These are phyloP conservation scores for Aspergillus fijiensis DNA, from an alignment of 2,329 filamentous ascomycete species.

Conservation along the genomic window DNA sequence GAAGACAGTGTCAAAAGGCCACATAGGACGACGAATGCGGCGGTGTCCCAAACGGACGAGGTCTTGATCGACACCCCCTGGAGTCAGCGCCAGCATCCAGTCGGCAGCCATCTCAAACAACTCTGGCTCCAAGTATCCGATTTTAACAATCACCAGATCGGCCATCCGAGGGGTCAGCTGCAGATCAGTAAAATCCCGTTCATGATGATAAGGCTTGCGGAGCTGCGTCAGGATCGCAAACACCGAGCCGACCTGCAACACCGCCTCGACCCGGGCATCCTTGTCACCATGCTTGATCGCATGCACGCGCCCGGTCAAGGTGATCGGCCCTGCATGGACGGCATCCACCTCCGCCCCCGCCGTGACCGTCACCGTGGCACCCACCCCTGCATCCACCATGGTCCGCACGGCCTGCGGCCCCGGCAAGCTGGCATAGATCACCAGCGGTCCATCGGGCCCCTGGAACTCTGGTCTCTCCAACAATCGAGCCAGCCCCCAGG, in stretches of 20 bases:
- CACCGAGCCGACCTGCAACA: conserved; percentile 52
- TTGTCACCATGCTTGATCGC: conserved; percentile 53
- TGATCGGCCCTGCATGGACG: conserved; percentile 50
- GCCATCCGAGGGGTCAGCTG: conserved; percentile 47
- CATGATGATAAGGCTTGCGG: conserved; percentile 56
- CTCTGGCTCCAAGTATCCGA: conserved; percentile 57
- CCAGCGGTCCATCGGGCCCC: conserved; percentile 35
- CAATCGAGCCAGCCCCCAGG: conserved; percentile 51
- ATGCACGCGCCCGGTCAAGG: conserved; percentile 53
- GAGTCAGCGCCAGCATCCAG: conserved; percentile 57
- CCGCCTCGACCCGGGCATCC: conserved; percentile 50
- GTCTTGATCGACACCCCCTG: conserved; percentile 57
- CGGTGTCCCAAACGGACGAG: conserved; percentile 50
- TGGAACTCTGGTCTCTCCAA: conserved; percentile 50
- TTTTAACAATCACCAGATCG: conserved; percentile 57
- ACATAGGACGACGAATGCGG: conserved; percentile 53
- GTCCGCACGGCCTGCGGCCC: conserved; percentile 46
- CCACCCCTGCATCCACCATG: conserved; percentile 49
- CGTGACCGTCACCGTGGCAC: conserved; percentile 51
- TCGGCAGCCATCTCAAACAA: conserved; percentile 55
- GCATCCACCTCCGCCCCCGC: conserved; percentile 53
- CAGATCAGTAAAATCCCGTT: conserved; percentile 53
- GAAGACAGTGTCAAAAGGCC: conserved; percentile 46
- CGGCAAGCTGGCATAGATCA: conserved; percentile 57
- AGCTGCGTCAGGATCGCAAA: conserved; percentile 54